Conservation (phyloP, 2,329 filamentous ascomycete species). For the Ophiostoma angusticollis region DNA sequence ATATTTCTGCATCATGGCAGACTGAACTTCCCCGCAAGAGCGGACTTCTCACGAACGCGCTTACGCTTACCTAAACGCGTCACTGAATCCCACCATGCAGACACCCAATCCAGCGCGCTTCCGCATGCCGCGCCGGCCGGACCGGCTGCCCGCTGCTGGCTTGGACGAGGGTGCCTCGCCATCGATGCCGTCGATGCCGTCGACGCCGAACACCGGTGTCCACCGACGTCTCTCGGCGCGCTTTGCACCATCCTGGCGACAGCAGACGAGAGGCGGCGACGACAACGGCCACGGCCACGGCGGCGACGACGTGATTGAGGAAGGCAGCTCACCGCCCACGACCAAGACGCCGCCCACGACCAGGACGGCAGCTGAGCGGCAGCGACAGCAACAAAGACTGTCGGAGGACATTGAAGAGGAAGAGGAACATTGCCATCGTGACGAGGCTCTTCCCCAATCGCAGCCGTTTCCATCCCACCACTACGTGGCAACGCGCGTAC, state of each 20-base stretch:
- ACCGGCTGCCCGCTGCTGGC: conserved; percentile 5
- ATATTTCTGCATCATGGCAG: no score
- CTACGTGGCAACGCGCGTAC: neutral
- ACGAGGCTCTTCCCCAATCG: neutral
- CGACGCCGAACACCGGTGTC: no score
- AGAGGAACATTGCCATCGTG: neutral
- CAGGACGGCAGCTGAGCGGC: neutral
- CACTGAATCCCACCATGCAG: no score
- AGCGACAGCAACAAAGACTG: neutral
- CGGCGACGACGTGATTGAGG: conserved; percentile 8
- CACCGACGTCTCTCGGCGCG: conserved; percentile 9
- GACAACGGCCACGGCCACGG: neutral
- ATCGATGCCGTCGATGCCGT: no score
- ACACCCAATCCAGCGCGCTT: conserved; percentile 5
- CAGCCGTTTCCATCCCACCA: neutral
- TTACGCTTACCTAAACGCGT: no score
- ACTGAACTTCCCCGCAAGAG: no score
- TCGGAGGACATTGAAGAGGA: conserved; percentile 11
- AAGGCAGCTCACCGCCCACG: conserved; percentile 8
- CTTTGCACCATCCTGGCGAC: conserved; percentile 6
- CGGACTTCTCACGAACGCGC: no score
- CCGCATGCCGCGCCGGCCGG: neutral
- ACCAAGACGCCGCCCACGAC: neutral
- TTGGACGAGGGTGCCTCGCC: no score
- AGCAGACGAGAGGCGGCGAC: neutral